phyloP scores from a whole-genome alignment of 1,284 basidiomycete species.

The Thelephora terrestris region DNA sequence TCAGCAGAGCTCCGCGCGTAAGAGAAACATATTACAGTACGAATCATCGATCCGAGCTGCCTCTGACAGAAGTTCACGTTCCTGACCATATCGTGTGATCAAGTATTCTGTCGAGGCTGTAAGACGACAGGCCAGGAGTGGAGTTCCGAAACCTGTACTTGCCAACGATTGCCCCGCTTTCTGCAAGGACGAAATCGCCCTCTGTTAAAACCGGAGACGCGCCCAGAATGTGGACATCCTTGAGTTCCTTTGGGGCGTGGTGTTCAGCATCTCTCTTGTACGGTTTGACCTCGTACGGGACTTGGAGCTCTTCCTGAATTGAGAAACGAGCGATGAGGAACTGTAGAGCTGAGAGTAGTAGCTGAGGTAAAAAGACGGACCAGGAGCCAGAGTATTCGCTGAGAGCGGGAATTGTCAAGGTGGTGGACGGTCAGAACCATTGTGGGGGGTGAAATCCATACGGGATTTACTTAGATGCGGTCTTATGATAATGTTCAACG shows the following conservation, averaged over 20 bases:
- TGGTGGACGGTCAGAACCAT: conserved; percentile 32
- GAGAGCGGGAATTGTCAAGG: conserved; percentile 40
- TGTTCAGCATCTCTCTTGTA: conserved; percentile 30
- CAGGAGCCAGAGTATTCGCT: conserved; percentile 45
- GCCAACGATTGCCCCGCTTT: conserved; percentile 27
- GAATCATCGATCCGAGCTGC: conserved; percentile 29
- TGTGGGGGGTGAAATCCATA: too few relatives aligned
- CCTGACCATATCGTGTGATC: conserved; percentile 31
- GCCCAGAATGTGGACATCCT: conserved; percentile 22
- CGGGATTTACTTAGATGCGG: too few relatives aligned
- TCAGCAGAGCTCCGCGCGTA: neutral
- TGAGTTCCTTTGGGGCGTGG: conserved; percentile 29
- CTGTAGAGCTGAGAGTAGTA: neutral
- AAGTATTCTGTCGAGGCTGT: conserved; percentile 23
- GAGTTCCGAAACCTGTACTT: conserved; percentile 1
- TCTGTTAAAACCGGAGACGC: conserved; percentile 26
- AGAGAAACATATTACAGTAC: conserved; percentile 19
- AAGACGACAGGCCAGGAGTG: neutral
- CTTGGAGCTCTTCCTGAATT: conserved; percentile 37
- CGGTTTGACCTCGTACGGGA: conserved; percentile 38
- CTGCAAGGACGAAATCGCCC: conserved; percentile 23
- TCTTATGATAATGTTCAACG: too few relatives aligned
- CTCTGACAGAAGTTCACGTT: conserved; percentile 26
- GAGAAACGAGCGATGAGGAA: neutral
- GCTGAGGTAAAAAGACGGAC: conserved; percentile 17